Percentiles rank a stretch among this genome's conserved stretches.
phyloP scores from a whole-genome alignment of 345 rosid species.

The Populus simonii region DNA sequence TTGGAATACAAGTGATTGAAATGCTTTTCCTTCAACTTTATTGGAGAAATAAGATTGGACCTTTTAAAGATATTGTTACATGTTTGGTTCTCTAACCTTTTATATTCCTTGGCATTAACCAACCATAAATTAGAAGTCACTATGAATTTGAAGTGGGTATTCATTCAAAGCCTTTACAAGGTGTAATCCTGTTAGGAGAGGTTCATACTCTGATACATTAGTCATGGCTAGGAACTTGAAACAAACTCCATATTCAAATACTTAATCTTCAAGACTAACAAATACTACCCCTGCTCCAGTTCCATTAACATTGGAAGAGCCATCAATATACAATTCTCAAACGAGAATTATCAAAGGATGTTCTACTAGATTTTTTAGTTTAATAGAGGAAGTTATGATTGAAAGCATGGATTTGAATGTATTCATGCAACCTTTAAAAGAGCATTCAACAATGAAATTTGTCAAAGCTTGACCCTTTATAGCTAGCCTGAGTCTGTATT shows the following conservation, averaged over 20 bases:
- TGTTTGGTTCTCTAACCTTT: not conserved
- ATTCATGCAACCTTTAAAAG: not conserved
- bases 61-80: not conserved
- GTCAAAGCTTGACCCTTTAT: not conserved
- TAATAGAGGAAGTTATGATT: not conserved
- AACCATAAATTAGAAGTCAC: not conserved
- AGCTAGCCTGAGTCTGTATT: not conserved
- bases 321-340: too few relatives aligned
- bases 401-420: not conserved
- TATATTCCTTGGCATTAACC: not conserved
- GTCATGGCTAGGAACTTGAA: not conserved
- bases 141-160: too few relatives aligned
- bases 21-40: not conserved
- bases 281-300: not conserved
- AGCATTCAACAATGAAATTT: not conserved
- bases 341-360: too few relatives aligned
- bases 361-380: not conserved
- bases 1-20: not conserved
- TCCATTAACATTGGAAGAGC: not conserved
- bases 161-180: not conserved
- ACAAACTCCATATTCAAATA: not conserved
- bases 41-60: too few relatives aligned
- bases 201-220: not conserved
- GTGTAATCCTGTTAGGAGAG: not conserved
- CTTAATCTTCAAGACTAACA: not conserved